Percentiles rank a stretch among this genome's conserved stretches.
These are phyloP conservation scores for Boletus edulis DNA, from an alignment of 768 basidiomycete genomes.

Conservation along the genomic window DNA sequence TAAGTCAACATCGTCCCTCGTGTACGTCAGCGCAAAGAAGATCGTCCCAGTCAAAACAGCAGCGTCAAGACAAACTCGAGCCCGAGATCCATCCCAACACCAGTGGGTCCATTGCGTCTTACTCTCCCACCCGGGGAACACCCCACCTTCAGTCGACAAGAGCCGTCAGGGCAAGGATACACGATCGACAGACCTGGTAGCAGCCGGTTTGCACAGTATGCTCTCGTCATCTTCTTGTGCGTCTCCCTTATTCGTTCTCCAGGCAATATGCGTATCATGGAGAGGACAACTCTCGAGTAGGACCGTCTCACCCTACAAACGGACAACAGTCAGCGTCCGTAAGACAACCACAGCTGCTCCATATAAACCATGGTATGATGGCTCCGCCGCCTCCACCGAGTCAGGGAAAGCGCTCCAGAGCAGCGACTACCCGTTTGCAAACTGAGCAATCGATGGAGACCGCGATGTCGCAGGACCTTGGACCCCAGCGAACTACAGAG, in stretches of 20 bases:
- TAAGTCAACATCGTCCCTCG: slow-evolving; percentile 24
- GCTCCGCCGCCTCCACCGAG: slow-evolving; percentile 29
- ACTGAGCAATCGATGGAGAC: slow-evolving; percentile 10
- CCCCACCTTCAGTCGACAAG: slow-evolving; percentile 31
- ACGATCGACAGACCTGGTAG: slow-evolving; percentile 44
- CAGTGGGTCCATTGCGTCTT: slow-evolving; percentile 60
- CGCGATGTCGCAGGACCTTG: slow-evolving; percentile 6
- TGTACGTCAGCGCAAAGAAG: background rate
- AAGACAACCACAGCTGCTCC: slow-evolving; percentile 35
- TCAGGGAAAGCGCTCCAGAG: slow-evolving; percentile 24
- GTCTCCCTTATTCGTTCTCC: slow-evolving; percentile 7
- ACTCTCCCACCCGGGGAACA: slow-evolving; percentile 65
- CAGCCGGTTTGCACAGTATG: slow-evolving; percentile 50
- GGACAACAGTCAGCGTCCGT: slow-evolving; percentile 40
- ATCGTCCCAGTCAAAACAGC: slow-evolving; percentile 16
- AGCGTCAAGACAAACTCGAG: slow-evolving; percentile 48
- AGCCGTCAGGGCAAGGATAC: slow-evolving; percentile 13
- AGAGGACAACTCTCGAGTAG: slow-evolving; percentile 42
- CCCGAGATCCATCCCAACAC: slow-evolving; percentile 54
- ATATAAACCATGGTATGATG: slow-evolving; percentile 31
- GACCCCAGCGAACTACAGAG: slow-evolving; percentile 25
- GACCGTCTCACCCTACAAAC: slow-evolving; percentile 39
- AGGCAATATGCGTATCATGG: slow-evolving; percentile 71
- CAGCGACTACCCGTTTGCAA: slow-evolving; percentile 17
- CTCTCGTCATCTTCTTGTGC: slow-evolving; percentile 8